A percentile compares a stretch with the other conserved stretches of the same genome.
phyloP scores from a whole-genome alignment of 2,329 filamentous ascomycete species.

The Penicillium sp. region DNA sequence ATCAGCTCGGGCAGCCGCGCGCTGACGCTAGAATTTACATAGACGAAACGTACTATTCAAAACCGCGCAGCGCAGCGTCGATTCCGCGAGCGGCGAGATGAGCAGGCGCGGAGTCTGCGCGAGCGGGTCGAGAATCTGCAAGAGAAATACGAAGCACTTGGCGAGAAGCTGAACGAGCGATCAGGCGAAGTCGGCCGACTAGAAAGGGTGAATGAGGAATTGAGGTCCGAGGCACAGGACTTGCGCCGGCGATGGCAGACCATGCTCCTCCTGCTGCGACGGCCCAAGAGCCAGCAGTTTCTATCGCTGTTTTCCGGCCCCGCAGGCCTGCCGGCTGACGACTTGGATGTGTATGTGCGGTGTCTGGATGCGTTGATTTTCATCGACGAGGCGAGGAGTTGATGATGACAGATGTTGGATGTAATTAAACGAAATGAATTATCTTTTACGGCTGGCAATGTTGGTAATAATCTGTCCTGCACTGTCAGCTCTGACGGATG shows the following conservation, averaged over 20 bases:
- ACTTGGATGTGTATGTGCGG: slow-evolving; percentile 2
- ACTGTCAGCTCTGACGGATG: slow-evolving; percentile 2
- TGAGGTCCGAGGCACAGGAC: not conserved
- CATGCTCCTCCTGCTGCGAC: not conserved
- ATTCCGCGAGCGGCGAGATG: slow-evolving; percentile 1
- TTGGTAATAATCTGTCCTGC: not conserved
- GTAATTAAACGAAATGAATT: not conserved
- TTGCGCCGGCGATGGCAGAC: not conserved
- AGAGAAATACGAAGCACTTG: slow-evolving; percentile 1
- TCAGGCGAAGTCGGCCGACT: not conserved
- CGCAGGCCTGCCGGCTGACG: not conserved
- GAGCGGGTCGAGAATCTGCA: not conserved
- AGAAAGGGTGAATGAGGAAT: not conserved
- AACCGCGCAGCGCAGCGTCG: slow-evolving; percentile 4
- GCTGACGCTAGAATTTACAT: not conserved
- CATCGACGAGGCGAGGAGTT: not conserved
- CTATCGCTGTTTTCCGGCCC: not conserved
- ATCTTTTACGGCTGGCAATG: not conserved
- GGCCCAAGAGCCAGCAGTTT: slow-evolving; percentile 2
- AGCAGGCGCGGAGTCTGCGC: slow-evolving; percentile 1
- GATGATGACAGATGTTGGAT: not conserved
- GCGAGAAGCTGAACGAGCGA: not conserved
- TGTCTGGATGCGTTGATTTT: slow-evolving; percentile 4
- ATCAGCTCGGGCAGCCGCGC: not conserved
- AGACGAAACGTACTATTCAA: not conserved